Evolutionary conservation across 441 rosid genomes (phyloP).

Genomic region (Pelargonium citronellum): DNA sequence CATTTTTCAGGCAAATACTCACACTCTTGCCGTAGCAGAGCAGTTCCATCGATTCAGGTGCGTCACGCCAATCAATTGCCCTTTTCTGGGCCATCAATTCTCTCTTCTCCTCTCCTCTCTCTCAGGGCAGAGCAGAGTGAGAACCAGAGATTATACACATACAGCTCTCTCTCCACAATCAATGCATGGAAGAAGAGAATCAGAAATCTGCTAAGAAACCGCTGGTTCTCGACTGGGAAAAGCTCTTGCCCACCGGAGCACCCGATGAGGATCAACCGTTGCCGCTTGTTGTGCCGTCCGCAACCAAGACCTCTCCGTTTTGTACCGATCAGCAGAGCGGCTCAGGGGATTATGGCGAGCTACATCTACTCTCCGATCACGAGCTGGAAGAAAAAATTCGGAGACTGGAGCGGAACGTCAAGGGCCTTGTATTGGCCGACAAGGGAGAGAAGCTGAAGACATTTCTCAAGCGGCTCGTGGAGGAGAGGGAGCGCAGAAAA

Average conservation of each 20-base stretch:
- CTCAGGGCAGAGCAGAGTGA: neutral
- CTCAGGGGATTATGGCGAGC: conserved; percentile 26
- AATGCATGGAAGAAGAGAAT: conserved; percentile 26
- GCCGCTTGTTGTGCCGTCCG: conserved; percentile 21
- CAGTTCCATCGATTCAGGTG: too few species aligned
- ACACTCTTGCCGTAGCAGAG: too few species aligned
- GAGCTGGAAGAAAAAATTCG: conserved; percentile 33
- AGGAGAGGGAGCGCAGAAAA: conserved; percentile 47
- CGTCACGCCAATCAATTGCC: too few species aligned
- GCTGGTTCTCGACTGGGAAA: conserved; percentile 41
- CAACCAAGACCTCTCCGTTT: conserved; percentile 13
- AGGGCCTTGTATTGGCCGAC: conserved; percentile 33
- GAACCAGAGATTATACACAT: neutral
- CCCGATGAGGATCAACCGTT: conserved; percentile 34
- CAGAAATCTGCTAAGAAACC: conserved; percentile 27
- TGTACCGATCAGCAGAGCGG: conserved; percentile 26
- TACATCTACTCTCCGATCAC: conserved; percentile 27
- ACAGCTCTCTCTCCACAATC: neutral
- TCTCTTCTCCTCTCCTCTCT: neutral
- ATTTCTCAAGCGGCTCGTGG: conserved; percentile 30
- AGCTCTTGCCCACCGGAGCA: conserved; percentile 20
- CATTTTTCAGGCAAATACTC: too few species aligned
- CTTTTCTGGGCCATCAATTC: too few species aligned
- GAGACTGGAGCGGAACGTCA: conserved; percentile 24
- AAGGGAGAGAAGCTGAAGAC: conserved; percentile 42